phyloP scores from a whole-genome alignment of 1,284 basidiomycete genomes.

The Cryptococcus sp. region DNA sequence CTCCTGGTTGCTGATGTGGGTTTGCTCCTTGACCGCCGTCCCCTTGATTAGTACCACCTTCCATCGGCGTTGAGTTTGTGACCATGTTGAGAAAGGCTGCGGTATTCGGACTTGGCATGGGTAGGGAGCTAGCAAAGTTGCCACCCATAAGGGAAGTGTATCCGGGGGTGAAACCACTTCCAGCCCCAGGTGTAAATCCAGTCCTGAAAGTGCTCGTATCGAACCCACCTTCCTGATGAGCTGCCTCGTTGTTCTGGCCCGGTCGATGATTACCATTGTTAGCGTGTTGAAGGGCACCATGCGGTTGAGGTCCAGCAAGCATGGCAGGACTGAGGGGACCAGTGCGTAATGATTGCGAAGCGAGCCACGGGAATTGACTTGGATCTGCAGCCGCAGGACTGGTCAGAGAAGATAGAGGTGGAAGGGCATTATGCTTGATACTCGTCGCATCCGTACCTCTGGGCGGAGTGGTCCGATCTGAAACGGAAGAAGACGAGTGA shows the following conservation, averaged over 20 bases:
- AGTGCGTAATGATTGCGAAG: slow-evolving; percentile 65
- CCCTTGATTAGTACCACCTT: slow-evolving; percentile 16
- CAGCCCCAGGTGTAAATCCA: slow-evolving; percentile 62
- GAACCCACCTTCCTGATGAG: slow-evolving; percentile 52
- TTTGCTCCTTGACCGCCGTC: neutral
- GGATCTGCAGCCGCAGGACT: slow-evolving; percentile 66
- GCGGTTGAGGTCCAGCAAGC: slow-evolving; percentile 74
- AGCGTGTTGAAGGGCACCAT: slow-evolving; percentile 11
- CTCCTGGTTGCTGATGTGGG: neutral
- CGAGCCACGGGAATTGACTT: slow-evolving; percentile 65
- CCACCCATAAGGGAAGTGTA: slow-evolving; percentile 41
- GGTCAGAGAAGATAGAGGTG: slow-evolving; percentile 77
- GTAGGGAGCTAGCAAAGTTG: slow-evolving; percentile 47
- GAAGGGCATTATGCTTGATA: slow-evolving; percentile 57
- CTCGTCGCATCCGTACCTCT: slow-evolving; percentile 44
- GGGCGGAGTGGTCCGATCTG: slow-evolving; percentile 49
- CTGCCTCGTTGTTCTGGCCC: slow-evolving; percentile 3
- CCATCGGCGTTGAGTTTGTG: slow-evolving; percentile 61
- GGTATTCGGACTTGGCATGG: slow-evolving; percentile 82
- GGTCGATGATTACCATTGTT: slow-evolving; percentile 4
- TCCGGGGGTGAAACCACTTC: slow-evolving; percentile 74
- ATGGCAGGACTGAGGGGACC: slow-evolving; percentile 93
- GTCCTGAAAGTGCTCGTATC: slow-evolving; percentile 64
- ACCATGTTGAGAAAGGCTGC: slow-evolving; percentile 90
- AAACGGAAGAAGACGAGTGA: slow-evolving; percentile 50